Evolutionary conservation across 352 stramenopile species (phyloP), one percentile per base, ranked within the genome.

Genomic region (Saprolegnia parasitica): DNA sequence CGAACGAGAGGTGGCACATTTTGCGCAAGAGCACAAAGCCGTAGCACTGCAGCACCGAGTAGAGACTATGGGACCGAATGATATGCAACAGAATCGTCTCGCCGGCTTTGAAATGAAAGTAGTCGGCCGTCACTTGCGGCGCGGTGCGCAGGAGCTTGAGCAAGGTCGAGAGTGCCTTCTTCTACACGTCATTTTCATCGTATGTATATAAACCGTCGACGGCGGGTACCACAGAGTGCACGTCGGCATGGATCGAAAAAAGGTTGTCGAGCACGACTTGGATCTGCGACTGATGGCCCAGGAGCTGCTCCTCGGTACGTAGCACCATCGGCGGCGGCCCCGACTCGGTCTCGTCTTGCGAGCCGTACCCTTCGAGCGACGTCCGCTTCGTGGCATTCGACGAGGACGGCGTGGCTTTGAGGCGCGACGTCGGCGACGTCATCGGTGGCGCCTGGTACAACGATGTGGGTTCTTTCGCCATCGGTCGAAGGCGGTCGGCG

Each of bases 11-110:
- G 57, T 91, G 81, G 56, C 80, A 91, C 26, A 91, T 72, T 47
- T 91, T 91, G 60, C 83, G 83, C 73, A 89, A 80, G 16, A 91
- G 71, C 26, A 91, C 83, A 67, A 82, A 89, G 20, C 83, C 83
- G 39, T 91, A 91, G 61, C 83, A 91, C 6, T 89, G 76, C 42
- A 91, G 62, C n/a, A 91, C 83, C 6, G 83, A 82, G 39, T 91
- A 82, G 1, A 79, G 76, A 0, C 74, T 52, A 72, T 91, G 81
- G 9, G 77, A 74, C 29, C 75, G 78, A 58, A 91, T 87, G 18
- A 76, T 88, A 15, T 80, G 73, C 15, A 89, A 72, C 40, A 91
- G 71, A 23, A 85, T 67, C 18, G 78, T 55, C 58, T 91, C 83
- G 46, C 80, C 83, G 9, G 80, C 65, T 50, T 86, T 78, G 54